Conservation (phyloP, 2,329 filamentous ascomycete genomes). For the Aspergillus alliaceus region DNA sequence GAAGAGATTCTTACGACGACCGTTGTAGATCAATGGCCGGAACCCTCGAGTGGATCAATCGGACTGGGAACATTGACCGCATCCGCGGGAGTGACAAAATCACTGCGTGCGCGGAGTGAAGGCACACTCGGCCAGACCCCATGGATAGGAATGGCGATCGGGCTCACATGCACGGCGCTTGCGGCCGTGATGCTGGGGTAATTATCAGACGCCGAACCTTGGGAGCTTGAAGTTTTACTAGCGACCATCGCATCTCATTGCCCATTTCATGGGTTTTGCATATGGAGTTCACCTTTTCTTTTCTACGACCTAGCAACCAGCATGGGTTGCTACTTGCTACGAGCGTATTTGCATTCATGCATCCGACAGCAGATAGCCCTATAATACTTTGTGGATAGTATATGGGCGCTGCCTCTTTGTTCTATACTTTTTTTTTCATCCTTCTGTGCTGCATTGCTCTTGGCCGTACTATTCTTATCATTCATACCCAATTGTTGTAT, state of each 20-base stretch:
- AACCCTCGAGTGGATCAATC: constrained; percentile 27
- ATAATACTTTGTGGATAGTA: constrained; percentile 13
- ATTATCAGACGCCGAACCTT: not conserved
- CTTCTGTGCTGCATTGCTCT: constrained; percentile 11
- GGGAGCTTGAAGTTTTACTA: not conserved
- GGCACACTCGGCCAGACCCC: constrained; percentile 40
- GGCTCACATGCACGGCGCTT: constrained; percentile 39
- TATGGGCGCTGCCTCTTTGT: constrained; percentile 9
- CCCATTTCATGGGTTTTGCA: constrained; percentile 11
- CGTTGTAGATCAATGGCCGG: constrained; percentile 32
- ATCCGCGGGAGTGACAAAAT: constrained; percentile 23
- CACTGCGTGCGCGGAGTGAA: constrained; percentile 36
- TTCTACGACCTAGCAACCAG: constrained; percentile 12
- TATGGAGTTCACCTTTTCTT: constrained; percentile 17
- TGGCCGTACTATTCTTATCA: constrained; percentile 20
- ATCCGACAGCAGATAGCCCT: constrained; percentile 2
- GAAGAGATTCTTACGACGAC: constrained; percentile 14
- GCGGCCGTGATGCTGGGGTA: constrained; percentile 41
- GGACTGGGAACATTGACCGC: constrained; percentile 29
- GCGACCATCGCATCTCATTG: not conserved
- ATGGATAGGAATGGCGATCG: constrained; percentile 44
- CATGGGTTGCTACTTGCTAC: constrained; percentile 7
- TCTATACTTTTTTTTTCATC: constrained; percentile 15
- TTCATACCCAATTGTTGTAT: constrained; percentile 26
- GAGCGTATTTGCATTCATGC: constrained; percentile 4